These are phyloP conservation scores for Termitomyces sp. DNA, from an alignment of 768 basidiomycete species.

Conservation along the genomic window DNA sequence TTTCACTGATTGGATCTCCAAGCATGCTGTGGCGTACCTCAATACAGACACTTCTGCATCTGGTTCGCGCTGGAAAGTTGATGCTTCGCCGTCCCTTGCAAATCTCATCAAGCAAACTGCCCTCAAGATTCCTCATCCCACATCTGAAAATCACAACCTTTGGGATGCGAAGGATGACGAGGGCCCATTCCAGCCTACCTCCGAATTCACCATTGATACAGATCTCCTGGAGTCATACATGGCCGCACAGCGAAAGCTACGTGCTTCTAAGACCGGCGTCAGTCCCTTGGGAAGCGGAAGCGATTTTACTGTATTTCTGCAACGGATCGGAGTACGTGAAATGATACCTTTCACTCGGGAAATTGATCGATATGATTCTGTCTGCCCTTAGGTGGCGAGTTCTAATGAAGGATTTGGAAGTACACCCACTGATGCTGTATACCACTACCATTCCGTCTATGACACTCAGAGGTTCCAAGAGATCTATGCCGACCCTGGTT, in stretches of 20 bases:
- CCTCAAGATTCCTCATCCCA: slow-evolving; percentile 69
- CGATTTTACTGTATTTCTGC: slow-evolving; percentile 90
- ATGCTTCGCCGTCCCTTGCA: slow-evolving; percentile 78
- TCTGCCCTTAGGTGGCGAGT: slow-evolving; percentile 31
- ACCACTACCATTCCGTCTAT: slow-evolving; percentile 77
- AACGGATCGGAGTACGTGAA: slow-evolving; percentile 47
- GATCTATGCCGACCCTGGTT: slow-evolving; percentile 69
- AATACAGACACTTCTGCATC: slow-evolving; percentile 72
- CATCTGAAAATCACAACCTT: slow-evolving; percentile 53
- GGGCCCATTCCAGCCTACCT: slow-evolving; percentile 38
- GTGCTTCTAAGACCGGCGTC: slow-evolving; percentile 37
- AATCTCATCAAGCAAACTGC: slow-evolving; percentile 68
- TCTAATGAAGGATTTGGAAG: slow-evolving; percentile 34
- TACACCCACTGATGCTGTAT: slow-evolving; percentile 51
- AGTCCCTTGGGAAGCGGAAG: slow-evolving; percentile 76
- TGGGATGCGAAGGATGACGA: slow-evolving; percentile 72
- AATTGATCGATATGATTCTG: neutral
- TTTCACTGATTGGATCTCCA: slow-evolving; percentile 72
- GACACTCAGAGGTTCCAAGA: slow-evolving; percentile 73
- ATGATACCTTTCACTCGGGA: neutral
- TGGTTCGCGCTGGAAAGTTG: slow-evolving; percentile 50
- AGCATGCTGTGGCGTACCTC: slow-evolving; percentile 81
- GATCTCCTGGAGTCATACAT: slow-evolving; percentile 38
- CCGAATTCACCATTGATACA: slow-evolving; percentile 26
- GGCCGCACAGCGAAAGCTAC: slow-evolving; percentile 23